Evolutionary conservation across 148 eudicot genomes (phyloP).

Genomic region (Chenopodium album): DNA sequence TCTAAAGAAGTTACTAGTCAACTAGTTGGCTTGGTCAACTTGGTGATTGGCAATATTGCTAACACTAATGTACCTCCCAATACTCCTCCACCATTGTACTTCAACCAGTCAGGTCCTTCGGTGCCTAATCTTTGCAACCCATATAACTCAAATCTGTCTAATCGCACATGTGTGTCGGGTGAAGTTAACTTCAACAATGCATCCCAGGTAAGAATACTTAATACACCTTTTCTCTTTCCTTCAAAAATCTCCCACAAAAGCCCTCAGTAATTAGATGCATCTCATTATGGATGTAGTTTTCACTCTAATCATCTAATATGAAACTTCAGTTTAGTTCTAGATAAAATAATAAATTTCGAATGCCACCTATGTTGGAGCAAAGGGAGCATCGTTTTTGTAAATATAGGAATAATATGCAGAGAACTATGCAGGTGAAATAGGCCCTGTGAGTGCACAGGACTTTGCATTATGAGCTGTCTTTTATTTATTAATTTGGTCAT

Average conservation of each 20-base stretch:
- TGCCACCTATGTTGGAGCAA: too few relatives aligned
- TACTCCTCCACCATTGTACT: conserved; percentile 36
- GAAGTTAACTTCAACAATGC: conserved; percentile 74
- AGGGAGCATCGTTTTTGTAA: too few relatives aligned
- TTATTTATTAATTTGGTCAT: neutral
- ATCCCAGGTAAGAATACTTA: conserved; percentile 33
- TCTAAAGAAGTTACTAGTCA: conserved; percentile 70
- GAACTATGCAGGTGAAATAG: too few relatives aligned
- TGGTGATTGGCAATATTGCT: conserved; percentile 49
- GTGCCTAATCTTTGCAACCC: conserved; percentile 86
- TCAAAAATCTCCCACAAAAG: neutral
- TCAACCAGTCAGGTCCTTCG: conserved; percentile 76
- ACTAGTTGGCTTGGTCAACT: conserved; percentile 47
- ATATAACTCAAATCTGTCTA: conserved; percentile 51
- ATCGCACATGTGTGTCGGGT: conserved; percentile 56
- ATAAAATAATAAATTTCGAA: too few relatives aligned
- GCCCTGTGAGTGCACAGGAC: too few relatives aligned
- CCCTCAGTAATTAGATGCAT: too few relatives aligned
- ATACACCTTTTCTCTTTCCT: neutral
- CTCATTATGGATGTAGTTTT: too few relatives aligned
- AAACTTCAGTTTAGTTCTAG: neutral
- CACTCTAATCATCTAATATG: neutral
- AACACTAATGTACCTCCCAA: conserved; percentile 42
- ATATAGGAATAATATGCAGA: too few relatives aligned
- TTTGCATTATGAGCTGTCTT: neutral